Conservation (phyloP, 2,329 filamentous ascomycete species). For the Nannizzia gypsea region DNA sequence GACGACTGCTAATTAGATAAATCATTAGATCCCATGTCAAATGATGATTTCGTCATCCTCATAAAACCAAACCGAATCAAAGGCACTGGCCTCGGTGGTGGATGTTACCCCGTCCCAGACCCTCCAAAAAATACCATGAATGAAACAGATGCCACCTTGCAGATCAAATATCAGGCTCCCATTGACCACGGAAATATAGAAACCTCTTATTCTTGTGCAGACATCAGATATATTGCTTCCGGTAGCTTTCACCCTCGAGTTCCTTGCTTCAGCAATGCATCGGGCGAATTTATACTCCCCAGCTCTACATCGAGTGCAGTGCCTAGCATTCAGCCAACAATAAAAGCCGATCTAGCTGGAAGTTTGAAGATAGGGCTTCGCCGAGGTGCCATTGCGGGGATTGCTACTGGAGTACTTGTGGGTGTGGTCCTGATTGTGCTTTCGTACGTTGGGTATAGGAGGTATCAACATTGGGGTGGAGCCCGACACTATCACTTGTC, state of each 20-base stretch:
- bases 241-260: constrained; percentile 31
- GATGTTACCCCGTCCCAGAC: constrained; percentile 34
- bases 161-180: constrained; percentile 34
- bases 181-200: constrained; percentile 32
- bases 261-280: not conserved
- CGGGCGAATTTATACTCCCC: not conserved
- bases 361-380: constrained; percentile 30
- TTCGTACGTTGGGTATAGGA: constrained; percentile 13
- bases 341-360: constrained; percentile 16
- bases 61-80: constrained; percentile 25
- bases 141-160: constrained; percentile 36
- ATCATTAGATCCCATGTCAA: not conserved
- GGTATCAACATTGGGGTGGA: constrained; percentile 3
- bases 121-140: constrained; percentile 23
- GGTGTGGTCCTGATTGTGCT: constrained; percentile 14
- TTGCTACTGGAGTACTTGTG: constrained; percentile 24
- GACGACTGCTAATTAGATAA: not conserved
- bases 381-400: constrained; percentile 34
- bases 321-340: not conserved
- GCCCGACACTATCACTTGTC: not conserved
- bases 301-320: not conserved
- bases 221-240: constrained; percentile 34
- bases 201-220: constrained; percentile 39
- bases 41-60: constrained; percentile 29
- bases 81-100: constrained; percentile 33